Evolutionary conservation across 2,329 filamentous ascomycete genomes (phyloP).

Genomic region (Alternaria burnsii): DNA sequence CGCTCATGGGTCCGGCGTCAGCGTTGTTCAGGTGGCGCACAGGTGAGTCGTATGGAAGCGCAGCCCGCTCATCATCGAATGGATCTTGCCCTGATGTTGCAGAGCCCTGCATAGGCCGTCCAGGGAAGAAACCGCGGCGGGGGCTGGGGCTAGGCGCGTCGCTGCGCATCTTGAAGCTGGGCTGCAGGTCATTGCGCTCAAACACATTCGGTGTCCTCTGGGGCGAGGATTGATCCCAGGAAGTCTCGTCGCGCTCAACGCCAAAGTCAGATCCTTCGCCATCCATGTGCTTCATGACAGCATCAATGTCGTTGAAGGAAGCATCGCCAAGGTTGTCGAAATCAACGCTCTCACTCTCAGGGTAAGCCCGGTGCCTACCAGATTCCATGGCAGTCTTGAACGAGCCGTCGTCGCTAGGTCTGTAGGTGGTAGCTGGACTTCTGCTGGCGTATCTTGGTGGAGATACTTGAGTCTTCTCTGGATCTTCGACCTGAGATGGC

Average conservation of each 20-base stretch:
- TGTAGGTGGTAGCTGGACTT: constrained; percentile 52
- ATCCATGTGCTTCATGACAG: constrained; percentile 87
- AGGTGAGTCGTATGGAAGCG: constrained; percentile 61
- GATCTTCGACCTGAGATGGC: constrained; percentile 43
- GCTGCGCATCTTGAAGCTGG: constrained; percentile 63
- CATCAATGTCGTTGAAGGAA: constrained; percentile 86
- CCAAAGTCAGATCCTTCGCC: constrained; percentile 76
- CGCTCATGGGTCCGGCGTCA: constrained; percentile 75
- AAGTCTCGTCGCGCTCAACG: constrained; percentile 69
- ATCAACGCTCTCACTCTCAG: constrained; percentile 50
- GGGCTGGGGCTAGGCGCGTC: constrained; percentile 79
- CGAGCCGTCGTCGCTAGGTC: constrained; percentile 52
- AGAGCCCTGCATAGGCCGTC: constrained; percentile 40
- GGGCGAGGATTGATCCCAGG: constrained; percentile 48
- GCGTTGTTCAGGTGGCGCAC: constrained; percentile 71
- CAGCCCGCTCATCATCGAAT: constrained; percentile 70
- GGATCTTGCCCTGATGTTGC: constrained; percentile 59
- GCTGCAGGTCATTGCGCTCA: constrained; percentile 42
- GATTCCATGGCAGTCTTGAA: constrained; percentile 50
- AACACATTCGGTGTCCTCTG: constrained; percentile 47
- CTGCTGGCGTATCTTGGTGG: constrained; percentile 40
- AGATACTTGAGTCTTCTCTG: constrained; percentile 28
- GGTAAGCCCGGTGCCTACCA: constrained; percentile 43
- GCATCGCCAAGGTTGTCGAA: constrained; percentile 50
- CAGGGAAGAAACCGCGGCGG: constrained; percentile 56